These are phyloP conservation scores for Malus hybrid DNA, from an alignment of 331 rosid species.

Conservation along the genomic window DNA sequence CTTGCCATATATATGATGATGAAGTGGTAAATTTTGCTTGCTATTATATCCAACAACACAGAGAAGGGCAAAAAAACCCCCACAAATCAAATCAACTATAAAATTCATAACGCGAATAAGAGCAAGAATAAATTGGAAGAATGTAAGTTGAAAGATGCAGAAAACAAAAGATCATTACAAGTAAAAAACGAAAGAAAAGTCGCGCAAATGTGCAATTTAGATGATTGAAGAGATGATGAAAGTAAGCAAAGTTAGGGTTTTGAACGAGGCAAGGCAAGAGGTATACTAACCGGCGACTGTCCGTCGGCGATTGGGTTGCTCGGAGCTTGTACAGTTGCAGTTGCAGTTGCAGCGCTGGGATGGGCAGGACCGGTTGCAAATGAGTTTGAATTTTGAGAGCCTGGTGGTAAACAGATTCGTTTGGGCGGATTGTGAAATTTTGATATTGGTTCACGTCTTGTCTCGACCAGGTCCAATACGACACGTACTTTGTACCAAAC, in stretches of 20 bases:
- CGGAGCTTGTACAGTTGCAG: neutral
- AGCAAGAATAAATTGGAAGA: neutral
- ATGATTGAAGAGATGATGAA: neutral
- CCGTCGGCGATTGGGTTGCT: neutral
- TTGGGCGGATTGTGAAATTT: neutral
- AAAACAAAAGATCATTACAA: neutral
- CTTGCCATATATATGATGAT: conserved; percentile 28
- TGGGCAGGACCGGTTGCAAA: neutral
- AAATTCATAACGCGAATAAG: no score
- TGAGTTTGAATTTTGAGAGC: neutral
- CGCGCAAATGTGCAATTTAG: neutral
- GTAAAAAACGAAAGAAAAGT: neutral
- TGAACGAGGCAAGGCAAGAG: no score
- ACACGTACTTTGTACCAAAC: neutral
- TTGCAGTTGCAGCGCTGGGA: neutral
- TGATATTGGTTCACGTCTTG: neutral
- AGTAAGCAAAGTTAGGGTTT: neutral
- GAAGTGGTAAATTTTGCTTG: neutral
- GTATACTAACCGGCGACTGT: neutral
- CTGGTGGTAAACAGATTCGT: neutral
- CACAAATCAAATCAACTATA: neutral
- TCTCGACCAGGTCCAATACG: neutral
- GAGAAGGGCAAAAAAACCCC: no score
- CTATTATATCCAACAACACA: neutral
- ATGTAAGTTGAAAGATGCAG: neutral